phyloP scores from a whole-genome alignment of 1,284 basidiomycete genomes.

The Mycena sp. region DNA sequence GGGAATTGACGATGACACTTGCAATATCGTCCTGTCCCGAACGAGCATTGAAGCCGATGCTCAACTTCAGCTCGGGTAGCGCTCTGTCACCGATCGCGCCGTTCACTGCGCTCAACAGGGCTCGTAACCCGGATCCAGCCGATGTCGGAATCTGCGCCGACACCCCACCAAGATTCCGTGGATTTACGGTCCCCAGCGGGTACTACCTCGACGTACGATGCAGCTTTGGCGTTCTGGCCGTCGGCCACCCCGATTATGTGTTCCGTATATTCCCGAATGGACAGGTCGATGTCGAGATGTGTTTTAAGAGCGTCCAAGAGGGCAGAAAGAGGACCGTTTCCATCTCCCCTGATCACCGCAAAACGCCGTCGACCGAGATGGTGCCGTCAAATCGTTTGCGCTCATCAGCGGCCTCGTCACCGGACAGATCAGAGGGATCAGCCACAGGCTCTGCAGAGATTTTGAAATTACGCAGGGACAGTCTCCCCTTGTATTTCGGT shows the following conservation, averaged over 20 bases:
- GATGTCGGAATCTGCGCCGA: constrained; percentile 95
- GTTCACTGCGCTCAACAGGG: constrained; percentile 92
- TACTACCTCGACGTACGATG: constrained; percentile 95
- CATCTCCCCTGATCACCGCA: constrained; percentile 89
- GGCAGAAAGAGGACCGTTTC: constrained; percentile 96
- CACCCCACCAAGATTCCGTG: constrained; percentile 90
- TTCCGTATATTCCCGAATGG: constrained; percentile 93
- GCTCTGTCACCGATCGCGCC: constrained; percentile 74
- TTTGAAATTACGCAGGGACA: constrained; percentile 86
- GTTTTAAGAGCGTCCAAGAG: constrained; percentile 89
- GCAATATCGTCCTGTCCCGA: constrained; percentile 85
- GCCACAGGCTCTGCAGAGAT: constrained; percentile 70
- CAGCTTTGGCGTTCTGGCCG: constrained; percentile 88
- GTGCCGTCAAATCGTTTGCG: constrained; percentile 86
- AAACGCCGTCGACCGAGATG: constrained; percentile 83
- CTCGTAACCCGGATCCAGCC: constrained; percentile 92
- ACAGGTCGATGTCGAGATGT: constrained; percentile 85
- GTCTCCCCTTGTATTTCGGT: constrained; percentile 80
- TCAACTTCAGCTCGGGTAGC: constrained; percentile 79
- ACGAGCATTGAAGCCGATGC: constrained; percentile 71
- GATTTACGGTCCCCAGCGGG: constrained; percentile 69
- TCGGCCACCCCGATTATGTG: constrained; percentile 81
- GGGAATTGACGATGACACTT: constrained; percentile 87
- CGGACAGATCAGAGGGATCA: constrained; percentile 46
- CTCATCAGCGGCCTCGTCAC: constrained; percentile 65